phyloP scores from a whole-genome alignment of 805 yeast species.

The Pichia kluyveri region DNA sequence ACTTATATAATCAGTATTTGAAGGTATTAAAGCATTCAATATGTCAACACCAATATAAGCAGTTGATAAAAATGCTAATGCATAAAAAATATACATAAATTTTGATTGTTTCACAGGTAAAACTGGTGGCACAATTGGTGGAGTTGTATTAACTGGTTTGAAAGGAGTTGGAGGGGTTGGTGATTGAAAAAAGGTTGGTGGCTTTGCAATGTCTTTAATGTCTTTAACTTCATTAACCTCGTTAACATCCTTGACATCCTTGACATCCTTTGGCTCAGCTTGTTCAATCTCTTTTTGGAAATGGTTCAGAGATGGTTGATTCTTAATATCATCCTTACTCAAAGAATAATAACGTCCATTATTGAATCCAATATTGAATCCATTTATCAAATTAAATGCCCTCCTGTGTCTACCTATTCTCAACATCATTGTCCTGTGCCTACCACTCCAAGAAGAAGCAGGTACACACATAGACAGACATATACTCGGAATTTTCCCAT shows the following conservation, averaged over 20 bases:
- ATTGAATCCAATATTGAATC: too few species aligned
- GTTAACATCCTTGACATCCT: not conserved
- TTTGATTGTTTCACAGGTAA: not conserved
- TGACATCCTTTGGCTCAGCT: not conserved
- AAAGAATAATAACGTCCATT: not conserved
- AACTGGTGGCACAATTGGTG: too few species aligned
- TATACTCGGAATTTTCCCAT: too few species aligned
- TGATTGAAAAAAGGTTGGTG: conserved; percentile 3
- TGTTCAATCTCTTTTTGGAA: not conserved
- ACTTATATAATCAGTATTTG: conserved; percentile 8
- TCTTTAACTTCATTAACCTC: not conserved
- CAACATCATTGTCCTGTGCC: too few species aligned
- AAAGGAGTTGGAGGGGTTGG: not conserved
- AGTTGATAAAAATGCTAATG: not conserved
- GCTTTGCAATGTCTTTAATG: not conserved
- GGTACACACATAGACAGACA: too few species aligned
- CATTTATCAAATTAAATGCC: too few species aligned
- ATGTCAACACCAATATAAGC: not conserved
- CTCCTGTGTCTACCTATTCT: too few species aligned
- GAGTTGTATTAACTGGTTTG: not conserved
- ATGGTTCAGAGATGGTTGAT: conserved; percentile 5
- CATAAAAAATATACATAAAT: not conserved
- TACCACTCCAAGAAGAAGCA: too few species aligned
- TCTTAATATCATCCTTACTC: not conserved
- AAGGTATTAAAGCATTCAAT: not conserved